Percentiles rank a stretch among this genome's conserved stretches.
phyloP scores from a whole-genome alignment of 768 basidiomycete species.

The Boletus rex-veris region DNA sequence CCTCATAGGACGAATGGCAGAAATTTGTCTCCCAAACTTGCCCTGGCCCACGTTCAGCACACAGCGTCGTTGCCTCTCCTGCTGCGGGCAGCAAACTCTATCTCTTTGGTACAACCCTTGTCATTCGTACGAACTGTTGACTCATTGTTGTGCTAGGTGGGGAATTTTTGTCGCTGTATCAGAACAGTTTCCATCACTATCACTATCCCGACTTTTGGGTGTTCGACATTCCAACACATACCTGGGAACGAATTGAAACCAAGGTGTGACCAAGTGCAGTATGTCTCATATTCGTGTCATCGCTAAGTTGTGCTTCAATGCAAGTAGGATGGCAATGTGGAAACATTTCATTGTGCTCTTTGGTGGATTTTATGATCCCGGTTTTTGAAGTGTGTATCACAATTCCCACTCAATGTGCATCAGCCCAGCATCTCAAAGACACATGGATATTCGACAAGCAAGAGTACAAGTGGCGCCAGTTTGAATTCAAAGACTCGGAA shows the following conservation, averaged over 20 bases:
- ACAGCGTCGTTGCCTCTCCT: too few species aligned
- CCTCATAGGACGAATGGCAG: conserved; percentile 77
- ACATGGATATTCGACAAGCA: conserved; percentile 84
- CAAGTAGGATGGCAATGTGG: conserved; percentile 77
- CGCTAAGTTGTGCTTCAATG: too few species aligned
- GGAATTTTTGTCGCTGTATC: conserved; percentile 80
- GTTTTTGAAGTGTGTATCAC: conserved; percentile 58
- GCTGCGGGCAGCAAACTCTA: conserved; percentile 88
- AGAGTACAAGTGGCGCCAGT: conserved; percentile 80
- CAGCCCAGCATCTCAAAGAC: conserved; percentile 80
- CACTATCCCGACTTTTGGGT: conserved; percentile 90
- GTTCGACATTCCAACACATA: conserved; percentile 73
- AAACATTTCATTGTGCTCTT: conserved; percentile 85
- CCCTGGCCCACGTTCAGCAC: too few species aligned
- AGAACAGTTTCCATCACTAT: conserved; percentile 85
- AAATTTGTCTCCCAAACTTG: conserved; percentile 80
- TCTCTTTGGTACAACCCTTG: conserved; percentile 56
- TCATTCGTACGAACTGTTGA: too few species aligned
- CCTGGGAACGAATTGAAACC: conserved; percentile 88
- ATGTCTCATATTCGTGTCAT: not conserved
- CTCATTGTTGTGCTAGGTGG: conserved; percentile 47
- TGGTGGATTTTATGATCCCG: conserved; percentile 89
- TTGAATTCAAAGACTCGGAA: conserved; percentile 69
- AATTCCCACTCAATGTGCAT: not conserved
- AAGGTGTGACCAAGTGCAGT: conserved; percentile 78